Evolutionary conservation across 1,284 basidiomycete genomes (phyloP).

Genomic region (Ceratobasidium sp.): DNA sequence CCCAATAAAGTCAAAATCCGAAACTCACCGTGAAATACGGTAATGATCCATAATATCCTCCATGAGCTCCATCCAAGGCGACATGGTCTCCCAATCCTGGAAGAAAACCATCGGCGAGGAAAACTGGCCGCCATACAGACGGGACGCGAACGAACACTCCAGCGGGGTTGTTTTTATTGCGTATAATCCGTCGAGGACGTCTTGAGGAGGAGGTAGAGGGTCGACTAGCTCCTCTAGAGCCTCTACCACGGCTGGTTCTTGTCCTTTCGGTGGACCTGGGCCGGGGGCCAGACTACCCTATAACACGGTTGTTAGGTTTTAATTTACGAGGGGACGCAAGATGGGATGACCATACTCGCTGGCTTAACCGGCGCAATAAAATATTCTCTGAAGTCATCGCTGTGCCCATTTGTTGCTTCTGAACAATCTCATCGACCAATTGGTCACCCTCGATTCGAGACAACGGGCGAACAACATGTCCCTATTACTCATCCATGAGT

Average conservation of each 20-base stretch:
- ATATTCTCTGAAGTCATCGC: conserved; percentile 25
- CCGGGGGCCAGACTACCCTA: neutral
- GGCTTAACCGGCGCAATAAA: conserved; percentile 11
- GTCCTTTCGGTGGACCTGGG: neutral
- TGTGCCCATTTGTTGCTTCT: conserved; percentile 3
- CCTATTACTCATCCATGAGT: neutral
- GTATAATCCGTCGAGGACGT: conserved; percentile 61
- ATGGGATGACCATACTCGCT: neutral
- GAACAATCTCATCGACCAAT: conserved; percentile 7
- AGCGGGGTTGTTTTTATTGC: conserved; percentile 66
- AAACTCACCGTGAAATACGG: conserved; percentile 61
- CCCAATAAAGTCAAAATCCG: conserved; percentile 55
- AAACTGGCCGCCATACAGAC: conserved; percentile 56
- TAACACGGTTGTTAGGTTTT: neutral
- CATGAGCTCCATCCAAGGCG: conserved; percentile 77
- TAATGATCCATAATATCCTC: conserved; percentile 69
- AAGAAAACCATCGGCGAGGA: conserved; percentile 51
- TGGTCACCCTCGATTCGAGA: conserved; percentile 20
- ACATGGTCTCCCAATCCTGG: conserved; percentile 69
- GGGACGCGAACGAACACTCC: conserved; percentile 65
- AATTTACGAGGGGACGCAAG: neutral
- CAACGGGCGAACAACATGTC: conserved; percentile 22
- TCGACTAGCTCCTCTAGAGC: neutral
- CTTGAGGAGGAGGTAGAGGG: conserved; percentile 42
- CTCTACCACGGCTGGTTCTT: neutral